A percentile compares a stretch with the other conserved stretches of the same genome.
These are phyloP conservation scores for Cordyceps pruinosa DNA, from an alignment of 2,329 filamentous ascomycete species.

Conservation along the genomic window DNA sequence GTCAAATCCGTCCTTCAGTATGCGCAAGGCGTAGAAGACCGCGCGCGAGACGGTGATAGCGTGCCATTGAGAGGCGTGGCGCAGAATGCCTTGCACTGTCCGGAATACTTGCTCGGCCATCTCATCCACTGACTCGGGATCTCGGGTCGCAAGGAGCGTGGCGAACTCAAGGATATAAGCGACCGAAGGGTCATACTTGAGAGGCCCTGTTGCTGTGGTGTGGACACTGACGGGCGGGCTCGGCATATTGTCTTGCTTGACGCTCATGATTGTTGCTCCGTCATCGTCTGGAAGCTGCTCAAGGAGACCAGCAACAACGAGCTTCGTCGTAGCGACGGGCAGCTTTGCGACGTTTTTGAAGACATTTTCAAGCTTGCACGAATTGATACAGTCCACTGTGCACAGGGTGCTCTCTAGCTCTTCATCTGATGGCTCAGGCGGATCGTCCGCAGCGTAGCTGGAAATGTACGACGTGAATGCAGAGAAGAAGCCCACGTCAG, in stretches of 20 bases:
- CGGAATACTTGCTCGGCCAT: conserved; percentile 77
- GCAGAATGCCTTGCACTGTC: conserved; percentile 71
- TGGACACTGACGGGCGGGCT: conserved; percentile 52
- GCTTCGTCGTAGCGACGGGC: conserved; percentile 23
- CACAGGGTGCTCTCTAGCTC: conserved; percentile 93
- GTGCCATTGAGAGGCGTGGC: conserved; percentile 73
- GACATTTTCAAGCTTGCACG: conserved; percentile 77
- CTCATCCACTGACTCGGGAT: conserved; percentile 62
- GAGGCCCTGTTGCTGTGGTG: conserved; percentile 27
- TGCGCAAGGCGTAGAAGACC: conserved; percentile 76
- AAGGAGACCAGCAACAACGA: conserved; percentile 61
- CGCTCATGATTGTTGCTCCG: conserved; percentile 69
- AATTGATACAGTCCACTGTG: conserved; percentile 88
- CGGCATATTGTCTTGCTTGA: conserved; percentile 76
- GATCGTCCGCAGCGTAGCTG: conserved; percentile 97
- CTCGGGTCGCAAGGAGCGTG: conserved; percentile 71
- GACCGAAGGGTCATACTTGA: conserved; percentile 75
- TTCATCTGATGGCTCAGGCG: conserved; percentile 93
- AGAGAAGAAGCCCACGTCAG: conserved; percentile 82
- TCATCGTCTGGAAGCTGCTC: conserved; percentile 80
- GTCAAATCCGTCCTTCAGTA: conserved; percentile 81
- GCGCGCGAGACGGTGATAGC: conserved; percentile 76
- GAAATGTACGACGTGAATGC: conserved; percentile 95
- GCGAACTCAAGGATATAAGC: conserved; percentile 90
- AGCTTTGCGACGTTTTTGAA: conserved; percentile 67